These are phyloP conservation scores for Aspergillus sergii DNA, from an alignment of 2,329 filamentous ascomycete species.

Conservation along the genomic window DNA sequence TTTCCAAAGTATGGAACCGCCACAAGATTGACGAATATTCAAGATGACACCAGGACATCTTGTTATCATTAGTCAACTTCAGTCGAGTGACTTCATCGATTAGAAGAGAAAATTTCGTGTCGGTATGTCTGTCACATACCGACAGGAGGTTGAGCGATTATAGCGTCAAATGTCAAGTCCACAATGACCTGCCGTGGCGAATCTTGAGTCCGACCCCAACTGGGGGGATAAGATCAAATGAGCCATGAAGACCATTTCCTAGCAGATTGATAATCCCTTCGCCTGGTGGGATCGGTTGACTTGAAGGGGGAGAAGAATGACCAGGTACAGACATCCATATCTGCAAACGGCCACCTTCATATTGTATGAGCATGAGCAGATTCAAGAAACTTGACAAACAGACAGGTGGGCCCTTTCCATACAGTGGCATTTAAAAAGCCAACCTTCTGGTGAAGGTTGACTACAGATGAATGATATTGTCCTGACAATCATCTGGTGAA, in stretches of 20 bases:
- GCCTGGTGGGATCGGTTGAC: neutral
- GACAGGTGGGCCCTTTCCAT: neutral
- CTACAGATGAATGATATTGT: too few relatives aligned
- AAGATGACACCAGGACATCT: neutral
- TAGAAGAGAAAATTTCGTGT: neutral
- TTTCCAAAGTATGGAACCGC: slow-evolving; percentile 15
- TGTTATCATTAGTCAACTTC: neutral
- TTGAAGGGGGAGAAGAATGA: too few relatives aligned
- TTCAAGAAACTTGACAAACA: neutral
- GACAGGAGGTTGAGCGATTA: neutral
- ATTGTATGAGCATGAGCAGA: neutral
- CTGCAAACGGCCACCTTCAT: neutral
- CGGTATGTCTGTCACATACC: neutral
- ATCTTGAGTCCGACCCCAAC: neutral
- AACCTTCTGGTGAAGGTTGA: too few relatives aligned
- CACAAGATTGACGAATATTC: neutral
- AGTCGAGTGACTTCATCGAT: neutral
- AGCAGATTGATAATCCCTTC: neutral
- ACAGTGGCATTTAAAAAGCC: neutral
- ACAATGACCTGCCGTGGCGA: neutral
- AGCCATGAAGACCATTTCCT: too few relatives aligned
- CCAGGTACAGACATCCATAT: neutral
- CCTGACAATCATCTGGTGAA: neutral
- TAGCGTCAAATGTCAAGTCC: neutral
- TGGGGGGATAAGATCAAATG: neutral